A percentile compares a stretch with the other conserved stretches of the same genome.
phyloP scores from a whole-genome alignment of 192 early-diverging fungal species.

The Glomus cerebriforme region DNA sequence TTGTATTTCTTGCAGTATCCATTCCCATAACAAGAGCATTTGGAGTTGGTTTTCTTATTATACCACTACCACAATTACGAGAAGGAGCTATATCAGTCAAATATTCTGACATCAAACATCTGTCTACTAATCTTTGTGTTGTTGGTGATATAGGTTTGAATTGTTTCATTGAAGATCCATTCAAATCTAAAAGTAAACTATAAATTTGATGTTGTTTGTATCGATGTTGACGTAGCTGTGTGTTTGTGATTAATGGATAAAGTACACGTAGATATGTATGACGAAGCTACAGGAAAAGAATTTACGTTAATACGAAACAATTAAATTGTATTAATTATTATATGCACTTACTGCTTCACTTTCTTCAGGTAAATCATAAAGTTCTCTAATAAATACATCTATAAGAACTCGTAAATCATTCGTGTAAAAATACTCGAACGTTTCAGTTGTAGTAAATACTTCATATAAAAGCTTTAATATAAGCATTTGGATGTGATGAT shows the following conservation, averaged over 20 bases:
- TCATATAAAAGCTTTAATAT: constrained; percentile 73
- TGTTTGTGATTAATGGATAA: constrained; percentile 66
- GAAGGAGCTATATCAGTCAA: constrained; percentile 4
- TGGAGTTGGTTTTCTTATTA: background rate
- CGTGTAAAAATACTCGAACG: constrained; percentile 82
- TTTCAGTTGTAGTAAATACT: constrained; percentile 65
- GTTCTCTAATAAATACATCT: constrained; percentile 84
- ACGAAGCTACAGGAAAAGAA: constrained; percentile 48
- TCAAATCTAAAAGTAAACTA: constrained; percentile 43
- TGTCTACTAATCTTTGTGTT: constrained; percentile 48
- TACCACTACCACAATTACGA: background rate
- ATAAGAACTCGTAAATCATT: constrained; percentile 88
- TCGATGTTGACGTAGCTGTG: constrained; percentile 41
- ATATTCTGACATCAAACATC: constrained; percentile 41
- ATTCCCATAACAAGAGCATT: background rate
- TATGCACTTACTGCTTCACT: constrained; percentile 13
- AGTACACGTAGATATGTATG: constrained; percentile 71
- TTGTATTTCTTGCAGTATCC: background rate
- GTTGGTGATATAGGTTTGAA: constrained; percentile 45
- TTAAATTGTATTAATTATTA: too few relatives aligned
- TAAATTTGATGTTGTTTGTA: constrained; percentile 60
- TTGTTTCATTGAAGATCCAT: constrained; percentile 28
- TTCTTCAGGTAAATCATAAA: constrained; percentile 71
- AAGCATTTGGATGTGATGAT: constrained; percentile 51
- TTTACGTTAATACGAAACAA: background rate